Evolutionary conservation across 2,329 filamentous ascomycete genomes (phyloP).

Genomic region (Colletotrichum gigasporum): DNA sequence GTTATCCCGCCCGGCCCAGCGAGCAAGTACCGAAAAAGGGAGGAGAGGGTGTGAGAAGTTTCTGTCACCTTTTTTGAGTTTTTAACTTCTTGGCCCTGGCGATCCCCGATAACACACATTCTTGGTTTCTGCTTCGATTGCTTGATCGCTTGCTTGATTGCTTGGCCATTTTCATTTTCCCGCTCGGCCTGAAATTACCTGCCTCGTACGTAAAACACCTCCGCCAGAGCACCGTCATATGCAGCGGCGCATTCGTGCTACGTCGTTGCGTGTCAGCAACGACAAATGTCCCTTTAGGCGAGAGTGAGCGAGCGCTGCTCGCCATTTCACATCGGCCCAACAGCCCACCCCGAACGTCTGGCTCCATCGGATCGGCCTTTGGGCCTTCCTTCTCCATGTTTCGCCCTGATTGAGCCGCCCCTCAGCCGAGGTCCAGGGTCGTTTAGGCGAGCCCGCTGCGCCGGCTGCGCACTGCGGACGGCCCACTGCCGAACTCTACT

Average conservation of each 20-base stretch:
- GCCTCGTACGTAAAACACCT: too few species aligned
- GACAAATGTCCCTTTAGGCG: too few species aligned
- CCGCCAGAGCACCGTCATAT: too few species aligned
- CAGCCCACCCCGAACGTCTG: not conserved
- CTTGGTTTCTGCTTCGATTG: too few species aligned
- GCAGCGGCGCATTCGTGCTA: too few species aligned
- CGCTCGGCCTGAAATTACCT: too few species aligned
- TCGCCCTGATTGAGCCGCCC: constrained; percentile 8
- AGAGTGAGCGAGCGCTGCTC: not conserved
- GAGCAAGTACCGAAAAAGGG: not conserved
- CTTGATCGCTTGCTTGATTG: not conserved
- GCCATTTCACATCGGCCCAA: not conserved
- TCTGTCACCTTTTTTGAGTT: too few species aligned
- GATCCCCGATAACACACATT: too few species aligned
- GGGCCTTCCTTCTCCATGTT: constrained; percentile 18
- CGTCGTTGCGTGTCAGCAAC: too few species aligned
- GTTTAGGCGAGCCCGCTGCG: constrained; percentile 14
- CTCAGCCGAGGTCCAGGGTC: not conserved
- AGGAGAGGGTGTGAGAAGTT: too few species aligned
- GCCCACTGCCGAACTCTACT: constrained; percentile 19
- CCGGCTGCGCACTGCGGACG: constrained; percentile 1
- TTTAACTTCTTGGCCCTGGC: not conserved
- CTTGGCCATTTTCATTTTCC: too few species aligned
- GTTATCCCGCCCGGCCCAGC: too few species aligned
- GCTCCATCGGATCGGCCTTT: constrained; percentile 22